Base-by-base conservation (phyloP, 805 yeast species). In the Millerozyma miso region DNA sequence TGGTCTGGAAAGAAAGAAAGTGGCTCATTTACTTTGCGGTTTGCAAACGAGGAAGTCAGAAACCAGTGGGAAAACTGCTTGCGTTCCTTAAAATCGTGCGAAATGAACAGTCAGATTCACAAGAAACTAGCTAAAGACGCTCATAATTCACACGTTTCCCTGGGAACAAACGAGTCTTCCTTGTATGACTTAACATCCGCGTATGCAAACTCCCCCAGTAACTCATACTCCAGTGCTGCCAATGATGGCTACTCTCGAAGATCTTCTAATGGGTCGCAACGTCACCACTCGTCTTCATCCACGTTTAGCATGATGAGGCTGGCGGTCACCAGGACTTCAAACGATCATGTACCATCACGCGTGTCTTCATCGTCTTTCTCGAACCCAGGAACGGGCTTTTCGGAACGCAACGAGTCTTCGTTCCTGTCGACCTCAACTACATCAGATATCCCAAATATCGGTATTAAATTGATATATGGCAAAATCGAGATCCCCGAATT, bases 1-100 rank as follows among this genome's bases (percentile, higher is more conserved):
- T 86, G 93, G 93, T 79, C 82, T n/a, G 93, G 96, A 6, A 80
- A 83, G 40, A 82, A 80, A 54, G 97, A 90, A 50, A 81, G 86
- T 20, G 97, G 96, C 12, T 80, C 87, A 15, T 89, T 93, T 53
- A 79, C 88, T 14, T 74, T 93, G 58, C 76, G 87, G 43, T 88
- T 88, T 63, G 77, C 84, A 47, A 84, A 84, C 40, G 97, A 90
- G 55, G 98, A 93, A 60, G 73, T 74, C 14, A 73, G 95, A 49
- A 76, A 75, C 44, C 91, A 84, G 60, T 93, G 98, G 98, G 88
- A 79, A 45, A 59, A 69, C 2, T 77, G 88, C 47, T 71, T 85
- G 48, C 75, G 81, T 45, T 64, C 60, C 37, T 61, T 80, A 41
- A 74, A 69, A 46, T 56, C 73, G 5, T 58, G 53, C 46, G 74